Evolutionary conservation across 192 early-diverging fungal genomes (phyloP).

Genomic region (Rhizophagus sp.): DNA sequence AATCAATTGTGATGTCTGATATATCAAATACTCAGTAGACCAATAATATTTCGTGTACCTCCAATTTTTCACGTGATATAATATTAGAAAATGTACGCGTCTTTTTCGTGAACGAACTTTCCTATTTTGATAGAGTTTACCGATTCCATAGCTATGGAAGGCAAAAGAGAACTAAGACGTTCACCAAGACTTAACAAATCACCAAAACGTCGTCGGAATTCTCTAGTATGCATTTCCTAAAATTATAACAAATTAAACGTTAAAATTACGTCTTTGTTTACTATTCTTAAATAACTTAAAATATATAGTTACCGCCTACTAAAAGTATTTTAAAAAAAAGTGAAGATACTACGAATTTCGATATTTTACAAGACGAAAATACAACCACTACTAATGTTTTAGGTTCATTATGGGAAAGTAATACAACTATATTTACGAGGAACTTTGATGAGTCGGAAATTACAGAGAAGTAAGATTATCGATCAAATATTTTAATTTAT

Average conservation of each 20-base stretch:
- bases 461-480: neutral
- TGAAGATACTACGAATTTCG: slow-evolving; percentile 18
- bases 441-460: neutral
- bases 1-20: too few relatives aligned
- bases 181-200: neutral
- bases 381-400: neutral
- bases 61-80: too few relatives aligned
- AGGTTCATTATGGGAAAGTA: slow-evolving; percentile 1
- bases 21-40: too few relatives aligned
- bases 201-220: neutral
- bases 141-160: neutral
- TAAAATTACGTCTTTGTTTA: too few relatives aligned
- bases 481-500: too few relatives aligned
- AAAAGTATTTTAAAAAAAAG: slow-evolving; percentile 12
- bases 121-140: neutral
- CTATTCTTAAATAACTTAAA: neutral
- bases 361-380: slow-evolving; percentile 15
- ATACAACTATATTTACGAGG: neutral
- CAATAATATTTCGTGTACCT: too few relatives aligned
- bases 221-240: neutral
- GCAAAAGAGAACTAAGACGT: neutral
- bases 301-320: slow-evolving; percentile 3
- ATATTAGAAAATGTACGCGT: neutral
- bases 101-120: neutral
- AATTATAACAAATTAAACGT: neutral